Percentiles rank a stretch among this genome's conserved stretches.
Conservation (phyloP, 2,329 filamentous ascomycete genomes). For the Catunica adiposa region DNA sequence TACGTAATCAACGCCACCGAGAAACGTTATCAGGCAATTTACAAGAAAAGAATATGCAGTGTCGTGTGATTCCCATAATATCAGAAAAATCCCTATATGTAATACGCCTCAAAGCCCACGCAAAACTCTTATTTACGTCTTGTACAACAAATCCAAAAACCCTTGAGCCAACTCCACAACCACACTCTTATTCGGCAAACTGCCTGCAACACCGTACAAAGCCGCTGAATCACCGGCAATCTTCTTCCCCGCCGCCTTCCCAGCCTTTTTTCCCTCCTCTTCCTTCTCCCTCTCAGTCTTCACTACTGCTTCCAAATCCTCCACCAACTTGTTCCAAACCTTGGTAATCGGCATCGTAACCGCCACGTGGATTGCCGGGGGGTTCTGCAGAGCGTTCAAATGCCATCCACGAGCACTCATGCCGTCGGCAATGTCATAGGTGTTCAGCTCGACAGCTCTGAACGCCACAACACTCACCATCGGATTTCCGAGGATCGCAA, state of each 20-base stretch:
- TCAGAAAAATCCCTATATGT: too few relatives aligned
- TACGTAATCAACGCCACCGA: too few relatives aligned
- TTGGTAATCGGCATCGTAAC: slow-evolving; percentile 76
- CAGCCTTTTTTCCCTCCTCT: slow-evolving; percentile 51
- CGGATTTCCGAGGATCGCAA: slow-evolving; percentile 69
- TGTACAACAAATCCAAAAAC: slow-evolving; percentile 86
- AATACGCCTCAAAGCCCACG: too few relatives aligned
- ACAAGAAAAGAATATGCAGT: too few relatives aligned
- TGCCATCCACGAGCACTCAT: slow-evolving; percentile 84
- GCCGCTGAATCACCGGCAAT: slow-evolving; percentile 67
- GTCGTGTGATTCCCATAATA: too few relatives aligned
- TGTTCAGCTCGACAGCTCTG: slow-evolving; percentile 63
- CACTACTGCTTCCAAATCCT: slow-evolving; percentile 50
- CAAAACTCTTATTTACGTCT: slow-evolving; percentile 44
- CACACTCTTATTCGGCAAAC: slow-evolving; percentile 86
- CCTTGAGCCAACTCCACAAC: slow-evolving; percentile 79
- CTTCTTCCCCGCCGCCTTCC: slow-evolving; percentile 43
- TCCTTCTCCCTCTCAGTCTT: slow-evolving; percentile 70
- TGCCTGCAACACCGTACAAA: slow-evolving; percentile 87
- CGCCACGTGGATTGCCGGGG: slow-evolving; percentile 83
- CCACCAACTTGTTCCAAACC: slow-evolving; percentile 62
- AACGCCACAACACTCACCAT: slow-evolving; percentile 87
- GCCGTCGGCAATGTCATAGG: slow-evolving; percentile 85
- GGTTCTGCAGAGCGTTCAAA: slow-evolving; percentile 81
- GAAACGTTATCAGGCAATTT: too few relatives aligned